Evolutionary conservation across 192 early-diverging fungal species (phyloP).

Genomic region (Coemansia sp.): DNA sequence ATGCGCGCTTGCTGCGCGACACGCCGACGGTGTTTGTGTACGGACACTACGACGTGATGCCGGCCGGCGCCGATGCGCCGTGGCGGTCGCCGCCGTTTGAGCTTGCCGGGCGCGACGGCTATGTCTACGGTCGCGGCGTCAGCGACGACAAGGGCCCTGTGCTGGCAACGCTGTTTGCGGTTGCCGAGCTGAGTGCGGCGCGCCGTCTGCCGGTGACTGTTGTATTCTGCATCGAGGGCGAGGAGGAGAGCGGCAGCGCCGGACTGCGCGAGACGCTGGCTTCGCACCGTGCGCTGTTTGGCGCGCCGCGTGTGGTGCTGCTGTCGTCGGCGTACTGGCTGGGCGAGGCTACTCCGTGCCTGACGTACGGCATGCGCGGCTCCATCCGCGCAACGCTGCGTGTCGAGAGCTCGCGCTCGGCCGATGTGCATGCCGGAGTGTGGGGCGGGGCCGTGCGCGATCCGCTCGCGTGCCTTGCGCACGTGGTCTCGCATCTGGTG

Average conservation of each 20-base stretch:
- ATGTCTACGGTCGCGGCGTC: slow-evolving; percentile 74
- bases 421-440: slow-evolving; percentile 77
- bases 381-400: slow-evolving; percentile 66
- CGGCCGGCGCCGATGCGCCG: slow-evolving; percentile 62
- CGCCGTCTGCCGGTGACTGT: slow-evolving; percentile 62
- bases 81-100: slow-evolving; percentile 71
- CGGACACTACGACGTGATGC: slow-evolving; percentile 83
- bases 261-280: slow-evolving; percentile 67
- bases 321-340: slow-evolving; percentile 79
- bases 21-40: slow-evolving; percentile 66
- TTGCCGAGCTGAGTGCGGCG: slow-evolving; percentile 64
- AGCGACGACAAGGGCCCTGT: slow-evolving; percentile 85
- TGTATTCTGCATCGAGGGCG: slow-evolving; percentile 76
- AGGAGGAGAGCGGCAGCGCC: slow-evolving; percentile 74
- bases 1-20: slow-evolving; percentile 22
- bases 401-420: slow-evolving; percentile 46
- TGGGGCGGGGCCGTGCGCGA: slow-evolving; percentile 75
- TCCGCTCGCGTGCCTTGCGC: slow-evolving; percentile 68
- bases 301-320: slow-evolving; percentile 35
- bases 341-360: slow-evolving; percentile 71
- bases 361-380: slow-evolving; percentile 79
- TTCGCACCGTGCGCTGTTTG: slow-evolving; percentile 32
- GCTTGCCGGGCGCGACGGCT: slow-evolving; percentile 66
- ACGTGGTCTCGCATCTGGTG: slow-evolving; percentile 59
- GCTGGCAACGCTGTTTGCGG: slow-evolving; percentile 70